phyloP scores from a whole-genome alignment of 1,284 basidiomycete species.

The Xerocomus amazonicus region DNA sequence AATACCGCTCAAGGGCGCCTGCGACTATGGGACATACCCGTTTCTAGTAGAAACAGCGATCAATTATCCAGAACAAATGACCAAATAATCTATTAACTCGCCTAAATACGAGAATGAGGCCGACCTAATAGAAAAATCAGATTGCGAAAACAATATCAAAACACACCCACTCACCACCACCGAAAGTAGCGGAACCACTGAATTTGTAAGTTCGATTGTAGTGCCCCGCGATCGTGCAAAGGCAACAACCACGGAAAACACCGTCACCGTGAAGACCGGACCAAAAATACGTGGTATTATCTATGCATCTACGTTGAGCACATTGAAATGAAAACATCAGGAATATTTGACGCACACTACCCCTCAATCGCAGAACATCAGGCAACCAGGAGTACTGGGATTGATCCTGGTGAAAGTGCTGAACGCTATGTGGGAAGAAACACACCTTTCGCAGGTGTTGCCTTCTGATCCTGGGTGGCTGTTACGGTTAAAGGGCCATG shows the following conservation, averaged over 20 bases:
- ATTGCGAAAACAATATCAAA: not conserved
- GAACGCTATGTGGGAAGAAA: not conserved
- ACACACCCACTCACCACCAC: constrained; percentile 68
- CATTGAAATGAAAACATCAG: constrained; percentile 1
- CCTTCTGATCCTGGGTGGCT: constrained; percentile 31
- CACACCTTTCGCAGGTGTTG: constrained; percentile 29
- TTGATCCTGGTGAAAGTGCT: not conserved
- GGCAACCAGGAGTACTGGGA: constrained; percentile 83
- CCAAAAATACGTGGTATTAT: constrained; percentile 66
- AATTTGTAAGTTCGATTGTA: constrained; percentile 59
- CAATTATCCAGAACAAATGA: not conserved
- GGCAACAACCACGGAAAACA: constrained; percentile 64
- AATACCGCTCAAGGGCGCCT: not conserved
- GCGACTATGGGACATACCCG: constrained; percentile 21
- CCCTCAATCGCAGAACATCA: constrained; percentile 78
- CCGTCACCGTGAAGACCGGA: constrained; percentile 78
- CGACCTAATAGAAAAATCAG: constrained; percentile 44
- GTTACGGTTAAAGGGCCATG: constrained; percentile 3
- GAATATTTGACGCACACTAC: constrained; percentile 48
- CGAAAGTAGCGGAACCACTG: constrained; percentile 79
- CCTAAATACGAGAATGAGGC: constrained; percentile 76
- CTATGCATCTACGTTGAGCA: constrained; percentile 34
- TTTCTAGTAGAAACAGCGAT: constrained; percentile 17
- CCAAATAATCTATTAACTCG: constrained; percentile 30
- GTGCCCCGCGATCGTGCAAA: constrained; percentile 56